Evolutionary conservation across 176 grass and related monocot genomes (phyloP), one percentile per base, ranked within the genome.

Genomic region (Triticum aestivum): DNA sequence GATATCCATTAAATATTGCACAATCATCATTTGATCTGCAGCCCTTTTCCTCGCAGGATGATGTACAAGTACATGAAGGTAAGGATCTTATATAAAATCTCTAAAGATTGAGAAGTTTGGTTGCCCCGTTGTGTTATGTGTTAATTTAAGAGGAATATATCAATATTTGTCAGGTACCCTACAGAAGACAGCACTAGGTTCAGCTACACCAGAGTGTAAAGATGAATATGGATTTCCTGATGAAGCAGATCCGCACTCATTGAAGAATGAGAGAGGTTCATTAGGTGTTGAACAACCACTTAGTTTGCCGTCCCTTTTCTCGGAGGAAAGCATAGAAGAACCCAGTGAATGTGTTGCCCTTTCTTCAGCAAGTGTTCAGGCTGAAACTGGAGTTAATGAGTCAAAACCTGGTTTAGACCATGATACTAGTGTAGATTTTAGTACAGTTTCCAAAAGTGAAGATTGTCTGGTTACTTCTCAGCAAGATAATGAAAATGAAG

Each of bases 91-190:
- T n/a, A 7, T 80, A 32, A 17, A 27, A 56, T 79, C 33, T 71
- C 8, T 49, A 5, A 39, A 79, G 62, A 38, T 3, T 79, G 10
- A 30, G 1, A 64, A 7, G 8, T 79, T 82, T 8, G 30, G 73
- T 83, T 90, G 8, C 34, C 52, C 30, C 23, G 63, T 52, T 41
- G 11, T 24, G n/a, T n/a, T 72, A 54, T 79, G 8, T 78, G 17
- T 42, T 72, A 8, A 8, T 77, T 64, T 90, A 51, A 64, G 45
- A 61, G n/a, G 66, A 52, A 71, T 44, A 1, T 33, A 65, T 90
- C 77, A 78, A 89, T 39, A n/a, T 70, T 70, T 87, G 51, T 42
- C 74, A 87, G 84, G 56, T 59, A 72, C 68, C 37, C 44, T 42
- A 20, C 14, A 65, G 52, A 73, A 78, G 65, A 41, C 23, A 64